Conservation (phyloP, 192 early-diverging fungal genomes). For the Paraglomus occultum region DNA sequence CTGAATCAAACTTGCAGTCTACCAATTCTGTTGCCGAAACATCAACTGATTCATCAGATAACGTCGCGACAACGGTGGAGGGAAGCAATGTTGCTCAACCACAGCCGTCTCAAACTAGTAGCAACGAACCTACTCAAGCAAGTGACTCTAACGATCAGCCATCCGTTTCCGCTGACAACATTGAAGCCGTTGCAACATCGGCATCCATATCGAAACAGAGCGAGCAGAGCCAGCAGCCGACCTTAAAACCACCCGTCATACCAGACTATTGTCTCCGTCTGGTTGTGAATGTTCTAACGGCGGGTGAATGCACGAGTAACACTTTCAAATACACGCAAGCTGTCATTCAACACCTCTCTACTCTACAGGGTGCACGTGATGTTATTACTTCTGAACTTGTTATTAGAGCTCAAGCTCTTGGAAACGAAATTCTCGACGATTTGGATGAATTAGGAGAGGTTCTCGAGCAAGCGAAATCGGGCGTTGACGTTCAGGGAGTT, state of each 20-base stretch:
- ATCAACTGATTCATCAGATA: background rate
- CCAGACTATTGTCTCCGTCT: constrained; percentile 79
- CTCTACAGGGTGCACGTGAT: constrained; percentile 61
- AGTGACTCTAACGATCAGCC: background rate
- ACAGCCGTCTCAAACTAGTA: background rate
- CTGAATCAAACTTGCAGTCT: constrained; percentile 2
- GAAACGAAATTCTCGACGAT: constrained; percentile 64
- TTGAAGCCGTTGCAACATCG: constrained; percentile 10
- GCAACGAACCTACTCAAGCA: background rate
- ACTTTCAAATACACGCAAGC: constrained; percentile 93
- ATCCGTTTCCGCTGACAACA: background rate
- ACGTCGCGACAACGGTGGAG: background rate
- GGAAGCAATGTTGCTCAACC: constrained; percentile 18
- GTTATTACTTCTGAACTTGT: constrained; percentile 83
- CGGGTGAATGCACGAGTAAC: constrained; percentile 85
- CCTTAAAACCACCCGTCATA: constrained; percentile 72
- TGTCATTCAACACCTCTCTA: constrained; percentile 85
- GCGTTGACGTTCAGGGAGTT: constrained; percentile 70
- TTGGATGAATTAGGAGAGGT: constrained; percentile 63
- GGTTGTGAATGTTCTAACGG: constrained; percentile 88
- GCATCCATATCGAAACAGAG: constrained; percentile 27
- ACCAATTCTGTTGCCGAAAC: constrained; percentile 8
- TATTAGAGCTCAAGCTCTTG: constrained; percentile 64
- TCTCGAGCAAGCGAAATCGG: constrained; percentile 52
- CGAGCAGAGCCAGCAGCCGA: constrained; percentile 32